phyloP scores from a whole-genome alignment of 208 protist species.

The Wallacemonas sp. region DNA sequence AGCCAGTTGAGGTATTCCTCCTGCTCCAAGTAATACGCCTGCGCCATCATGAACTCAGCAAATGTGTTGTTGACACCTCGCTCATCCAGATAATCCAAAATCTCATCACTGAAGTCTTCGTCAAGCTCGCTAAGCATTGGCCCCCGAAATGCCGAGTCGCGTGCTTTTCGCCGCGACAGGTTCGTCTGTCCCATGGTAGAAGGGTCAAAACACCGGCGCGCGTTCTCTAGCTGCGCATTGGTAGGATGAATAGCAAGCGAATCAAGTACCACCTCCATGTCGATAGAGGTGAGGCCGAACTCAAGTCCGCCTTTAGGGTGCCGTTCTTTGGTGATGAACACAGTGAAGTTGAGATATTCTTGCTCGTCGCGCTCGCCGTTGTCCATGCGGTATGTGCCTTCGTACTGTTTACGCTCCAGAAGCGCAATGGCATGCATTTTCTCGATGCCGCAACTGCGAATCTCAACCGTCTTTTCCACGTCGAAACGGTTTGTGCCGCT shows the following conservation, averaged over 20 bases:
- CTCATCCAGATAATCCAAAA: conserved; percentile 86
- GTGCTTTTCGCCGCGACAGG: conserved; percentile 20
- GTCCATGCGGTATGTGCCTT: conserved; percentile 85
- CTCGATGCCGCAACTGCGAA: conserved; percentile 63
- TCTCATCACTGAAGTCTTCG: conserved; percentile 87
- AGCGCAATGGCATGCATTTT: conserved; percentile 61
- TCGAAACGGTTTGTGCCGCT: conserved; percentile 71
- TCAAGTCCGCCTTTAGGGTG: conserved; percentile 59
- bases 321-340: conserved; percentile 69
- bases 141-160: conserved; percentile 52
- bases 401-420: conserved; percentile 77
- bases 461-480: conserved; percentile 60
- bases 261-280: conserved; percentile 88
- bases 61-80: conserved; percentile 86
- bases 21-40: conserved; percentile 81
- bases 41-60: conserved; percentile 84
- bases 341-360: conserved; percentile 80
- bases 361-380: conserved; percentile 84
- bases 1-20: conserved; percentile 85
- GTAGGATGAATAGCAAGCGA: conserved; percentile 63
- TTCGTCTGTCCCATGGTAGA: conserved; percentile 14
- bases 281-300: conserved; percentile 84
- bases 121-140: conserved; percentile 86
- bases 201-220: conserved; percentile 25
- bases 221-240: conserved; percentile 48